Percentiles rank a stretch among this genome's conserved stretches.
phyloP scores from a whole-genome alignment of 768 basidiomycete species.

The Coprinopsis marcescibilis region DNA sequence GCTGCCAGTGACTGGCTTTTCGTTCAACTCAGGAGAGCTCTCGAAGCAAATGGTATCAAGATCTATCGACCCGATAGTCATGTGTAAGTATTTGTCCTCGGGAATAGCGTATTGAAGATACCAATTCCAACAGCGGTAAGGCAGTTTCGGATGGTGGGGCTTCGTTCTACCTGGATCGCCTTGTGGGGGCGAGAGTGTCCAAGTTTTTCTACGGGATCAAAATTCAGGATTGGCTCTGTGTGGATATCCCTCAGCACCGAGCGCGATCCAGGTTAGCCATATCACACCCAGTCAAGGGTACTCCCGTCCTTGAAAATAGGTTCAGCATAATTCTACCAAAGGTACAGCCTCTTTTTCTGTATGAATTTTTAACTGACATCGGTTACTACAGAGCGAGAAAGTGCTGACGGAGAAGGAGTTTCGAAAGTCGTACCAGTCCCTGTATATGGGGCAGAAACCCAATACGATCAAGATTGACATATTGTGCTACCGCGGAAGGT shows the following conservation, averaged over 20 bases:
- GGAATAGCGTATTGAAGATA: no score
- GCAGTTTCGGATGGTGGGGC: conserved; percentile 42
- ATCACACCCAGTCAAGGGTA: background rate
- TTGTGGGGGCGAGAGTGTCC: conserved; percentile 37
- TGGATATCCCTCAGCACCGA: background rate
- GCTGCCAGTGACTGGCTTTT: conserved; percentile 52
- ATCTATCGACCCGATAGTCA: background rate
- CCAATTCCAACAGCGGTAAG: conserved; percentile 24
- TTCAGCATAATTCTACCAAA: background rate
- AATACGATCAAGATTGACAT: no score
- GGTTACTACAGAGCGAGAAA: background rate
- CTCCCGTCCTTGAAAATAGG: background rate
- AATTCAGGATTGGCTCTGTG: background rate
- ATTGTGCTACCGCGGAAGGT: no score
- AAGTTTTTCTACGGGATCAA: conserved; percentile 33
- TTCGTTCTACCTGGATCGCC: conserved; percentile 31
- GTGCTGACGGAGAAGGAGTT: background rate
- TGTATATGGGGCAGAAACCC: no score
- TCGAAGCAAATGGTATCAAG: conserved; percentile 20
- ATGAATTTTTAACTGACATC: background rate
- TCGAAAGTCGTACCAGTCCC: no score
- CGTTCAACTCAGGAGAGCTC: conserved; percentile 31
- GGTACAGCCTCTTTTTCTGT: background rate
- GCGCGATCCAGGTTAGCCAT: background rate
- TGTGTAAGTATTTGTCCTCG: no score